phyloP scores from a whole-genome alignment of 176 grass and related monocot species.

The Cocos nucifera region DNA sequence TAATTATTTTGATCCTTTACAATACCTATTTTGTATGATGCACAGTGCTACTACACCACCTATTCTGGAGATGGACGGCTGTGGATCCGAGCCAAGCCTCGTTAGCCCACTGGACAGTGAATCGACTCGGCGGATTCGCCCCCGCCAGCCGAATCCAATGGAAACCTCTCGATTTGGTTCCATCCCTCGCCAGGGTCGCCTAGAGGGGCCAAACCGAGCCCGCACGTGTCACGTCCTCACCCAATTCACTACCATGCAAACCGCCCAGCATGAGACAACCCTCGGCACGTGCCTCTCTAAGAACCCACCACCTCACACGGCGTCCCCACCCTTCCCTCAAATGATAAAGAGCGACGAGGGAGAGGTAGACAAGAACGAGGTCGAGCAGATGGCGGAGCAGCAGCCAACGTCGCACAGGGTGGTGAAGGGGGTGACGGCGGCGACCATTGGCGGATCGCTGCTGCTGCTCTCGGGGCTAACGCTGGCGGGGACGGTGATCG shows the following conservation, averaged over 20 bases:
- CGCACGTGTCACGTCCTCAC: slow-evolving; percentile 32
- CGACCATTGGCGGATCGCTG: slow-evolving; percentile 49
- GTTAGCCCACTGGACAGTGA: no score
- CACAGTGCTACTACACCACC: no score
- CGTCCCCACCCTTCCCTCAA: no score
- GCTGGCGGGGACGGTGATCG: slow-evolving; percentile 62
- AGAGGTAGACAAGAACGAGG: not conserved
- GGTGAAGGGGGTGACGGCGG: slow-evolving; percentile 54
- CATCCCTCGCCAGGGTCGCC: no score
- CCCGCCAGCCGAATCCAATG: no score
- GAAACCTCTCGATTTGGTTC: no score
- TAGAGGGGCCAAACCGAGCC: not conserved
- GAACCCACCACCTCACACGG: not conserved
- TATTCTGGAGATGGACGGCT: no score
- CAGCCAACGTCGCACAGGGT: slow-evolving; percentile 21
- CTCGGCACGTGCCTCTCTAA: slow-evolving; percentile 3
- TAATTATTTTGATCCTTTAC: no score
- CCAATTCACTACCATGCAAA: slow-evolving; percentile 15
- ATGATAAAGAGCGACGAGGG: no score
- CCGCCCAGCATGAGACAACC: slow-evolving; percentile 12
- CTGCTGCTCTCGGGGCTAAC: slow-evolving; percentile 66
- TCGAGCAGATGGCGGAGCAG: slow-evolving; percentile 4
- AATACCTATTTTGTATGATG: no score
- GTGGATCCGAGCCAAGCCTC: no score
- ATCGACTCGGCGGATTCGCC: no score